These are phyloP conservation scores for Backusella liffmaniae DNA, from an alignment of 192 early-diverging fungal species.

Conservation along the genomic window DNA sequence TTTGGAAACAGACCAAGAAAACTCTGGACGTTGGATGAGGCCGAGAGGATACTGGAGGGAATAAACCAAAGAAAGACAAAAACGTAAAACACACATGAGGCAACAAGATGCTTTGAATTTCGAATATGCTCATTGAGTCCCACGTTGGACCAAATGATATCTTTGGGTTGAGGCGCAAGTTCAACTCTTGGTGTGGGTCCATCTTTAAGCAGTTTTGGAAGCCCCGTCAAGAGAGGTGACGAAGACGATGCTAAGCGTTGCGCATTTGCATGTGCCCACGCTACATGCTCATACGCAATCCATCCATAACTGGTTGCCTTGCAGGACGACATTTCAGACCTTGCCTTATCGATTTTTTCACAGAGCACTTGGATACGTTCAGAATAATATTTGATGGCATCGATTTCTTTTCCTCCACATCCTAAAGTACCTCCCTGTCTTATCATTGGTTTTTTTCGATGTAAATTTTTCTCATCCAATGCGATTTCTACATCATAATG, in stretches of 20 bases:
- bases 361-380: conserved; percentile 56
- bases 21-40: conserved; percentile 56
- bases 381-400: conserved; percentile 73
- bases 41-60: conserved; percentile 61
- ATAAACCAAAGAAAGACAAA: conserved; percentile 68
- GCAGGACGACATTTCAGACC: conserved; percentile 46
- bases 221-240: conserved; percentile 18
- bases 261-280: conserved; percentile 44
- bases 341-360: conserved; percentile 49
- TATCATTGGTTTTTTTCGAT: conserved; percentile 36
- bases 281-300: conserved; percentile 62
- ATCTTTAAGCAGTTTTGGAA: conserved; percentile 2
- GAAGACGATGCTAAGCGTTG: conserved; percentile 36
- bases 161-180: conserved; percentile 68
- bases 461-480: conserved; percentile 28
- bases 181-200: conserved; percentile 33
- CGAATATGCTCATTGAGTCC: conserved; percentile 51
- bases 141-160: conserved; percentile 76
- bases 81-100: conserved; percentile 47
- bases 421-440: conserved; percentile 22
- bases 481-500: background rate
- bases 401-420: conserved; percentile 50
- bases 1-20: conserved; percentile 57
- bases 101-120: conserved; percentile 39
- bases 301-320: conserved; percentile 71